Evolutionary conservation across 1,139 yeast species (phyloP).

Genomic region (Entelexis sorbosivorans): DNA sequence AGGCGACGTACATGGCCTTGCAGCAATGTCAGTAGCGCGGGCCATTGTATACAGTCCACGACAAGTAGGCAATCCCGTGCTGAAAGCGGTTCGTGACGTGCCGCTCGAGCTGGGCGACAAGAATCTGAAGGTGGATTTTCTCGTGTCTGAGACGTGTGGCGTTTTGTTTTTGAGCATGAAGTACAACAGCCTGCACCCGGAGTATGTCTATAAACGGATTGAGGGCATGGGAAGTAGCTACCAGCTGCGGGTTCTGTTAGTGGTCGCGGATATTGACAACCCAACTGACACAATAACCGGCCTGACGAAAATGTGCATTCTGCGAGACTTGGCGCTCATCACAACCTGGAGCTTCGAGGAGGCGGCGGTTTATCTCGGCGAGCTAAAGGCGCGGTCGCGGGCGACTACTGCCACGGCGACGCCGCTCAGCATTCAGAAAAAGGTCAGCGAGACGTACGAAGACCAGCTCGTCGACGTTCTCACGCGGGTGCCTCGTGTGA

Average conservation of each 20-base stretch:
- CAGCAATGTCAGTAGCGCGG: not conserved
- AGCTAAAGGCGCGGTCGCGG: conserved; percentile 29
- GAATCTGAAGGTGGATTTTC: conserved; percentile 43
- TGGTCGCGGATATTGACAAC: conserved; percentile 68
- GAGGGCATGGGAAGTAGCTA: conserved; percentile 42
- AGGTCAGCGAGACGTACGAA: conserved; percentile 33
- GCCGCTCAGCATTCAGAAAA: conserved; percentile 15
- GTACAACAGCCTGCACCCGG: conserved; percentile 81
- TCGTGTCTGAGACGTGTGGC: conserved; percentile 57
- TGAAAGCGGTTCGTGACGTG: conserved; percentile 40
- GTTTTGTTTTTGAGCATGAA: conserved; percentile 61
- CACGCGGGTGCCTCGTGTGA: conserved; percentile 44
- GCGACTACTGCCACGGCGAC: conserved; percentile 35
- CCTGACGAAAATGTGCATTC: conserved; percentile 57
- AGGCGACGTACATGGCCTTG: not conserved
- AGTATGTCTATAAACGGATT: conserved; percentile 64
- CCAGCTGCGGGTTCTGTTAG: conserved; percentile 52
- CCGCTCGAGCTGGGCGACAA: conserved; percentile 40
- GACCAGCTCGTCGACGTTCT: conserved; percentile 43
- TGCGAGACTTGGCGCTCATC: conserved; percentile 58
- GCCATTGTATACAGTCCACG: conserved; percentile 25
- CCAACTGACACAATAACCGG: conserved; percentile 60
- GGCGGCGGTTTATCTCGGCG: conserved; percentile 61
- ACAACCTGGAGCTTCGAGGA: conserved; percentile 78
- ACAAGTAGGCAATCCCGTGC: conserved; percentile 52